Conservation (phyloP, 78 protist species). For the Capsaspora owczarzaki region DNA sequence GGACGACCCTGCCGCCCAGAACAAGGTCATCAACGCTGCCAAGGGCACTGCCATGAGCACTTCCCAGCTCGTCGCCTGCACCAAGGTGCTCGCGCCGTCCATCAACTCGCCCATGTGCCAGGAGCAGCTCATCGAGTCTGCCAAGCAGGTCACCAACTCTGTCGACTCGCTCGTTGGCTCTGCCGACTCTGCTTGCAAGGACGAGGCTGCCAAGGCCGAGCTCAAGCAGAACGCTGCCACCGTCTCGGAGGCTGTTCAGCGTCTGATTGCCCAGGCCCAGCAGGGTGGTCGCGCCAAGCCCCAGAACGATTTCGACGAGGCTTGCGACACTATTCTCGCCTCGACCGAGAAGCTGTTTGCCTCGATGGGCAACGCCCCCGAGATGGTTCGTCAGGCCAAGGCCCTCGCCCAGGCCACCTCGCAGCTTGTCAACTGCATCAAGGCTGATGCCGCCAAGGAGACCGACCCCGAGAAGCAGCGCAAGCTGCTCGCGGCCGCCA, state of each 20-base stretch:
- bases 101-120: conserved; percentile 11
- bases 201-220: neutral
- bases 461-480: neutral
- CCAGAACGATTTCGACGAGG: neutral
- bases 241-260: neutral
- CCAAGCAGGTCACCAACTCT: neutral
- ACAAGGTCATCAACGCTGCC: conserved; percentile 3
- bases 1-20: neutral
- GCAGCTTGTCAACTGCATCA: neutral
- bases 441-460: neutral
- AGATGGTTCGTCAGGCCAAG: conserved; percentile 6
- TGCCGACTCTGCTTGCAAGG: neutral
- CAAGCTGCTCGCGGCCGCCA: neutral
- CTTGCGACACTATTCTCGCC: neutral
- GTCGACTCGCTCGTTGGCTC: neutral
- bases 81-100: conserved; percentile 10
- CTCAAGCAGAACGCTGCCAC: neutral
- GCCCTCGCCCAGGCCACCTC: conserved; percentile 22
- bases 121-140: conserved; percentile 2
- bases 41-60: neutral
- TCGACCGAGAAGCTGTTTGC: neutral
- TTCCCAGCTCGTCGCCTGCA: conserved; percentile 8
- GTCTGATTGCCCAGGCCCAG: neutral
- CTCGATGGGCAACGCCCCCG: neutral
- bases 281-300: neutral